Evolutionary conservation across 108 stramenopile species (phyloP), one percentile per base, ranked within the genome.

Genomic region (Ochromonas danica): DNA sequence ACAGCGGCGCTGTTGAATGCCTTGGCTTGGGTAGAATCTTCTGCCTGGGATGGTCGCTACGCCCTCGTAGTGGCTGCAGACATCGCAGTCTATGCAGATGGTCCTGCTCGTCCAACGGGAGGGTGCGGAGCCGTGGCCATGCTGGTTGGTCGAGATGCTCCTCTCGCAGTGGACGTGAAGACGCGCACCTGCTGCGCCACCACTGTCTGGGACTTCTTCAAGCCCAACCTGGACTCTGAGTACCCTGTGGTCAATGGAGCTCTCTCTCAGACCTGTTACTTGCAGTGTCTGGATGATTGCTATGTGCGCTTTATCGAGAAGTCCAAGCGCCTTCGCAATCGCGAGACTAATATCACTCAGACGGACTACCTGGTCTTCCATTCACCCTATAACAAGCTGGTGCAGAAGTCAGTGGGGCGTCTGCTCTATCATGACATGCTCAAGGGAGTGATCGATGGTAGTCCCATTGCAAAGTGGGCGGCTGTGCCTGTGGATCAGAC

Each of bases 321-420:
- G 82, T 67, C 93, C 33, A 81, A 83, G 45, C 14, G 61, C 51
- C 42, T 83, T 61, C 38, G 71, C 25, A 6, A 57, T 60, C 14
- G 85, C 30, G 31, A 35, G 10, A 33, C 31, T 6, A 28, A 40
- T 38, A 40, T 31, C 14, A 1, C 57, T 31, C 1, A 33, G 39
- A 28, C 75, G 82, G 94, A 96, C 80, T 94, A 93, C 87, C 91
- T 91, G 79, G 90, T 94, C 60, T 97, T 97, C 81, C 97, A 98
- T 88, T 91, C 95, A 0, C 97, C 97, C 3, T 98, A 98, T 93
- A 97, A 96, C 85, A 98, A 98, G 85, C 86, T 98, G 72, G 97
- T 98, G 57, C 93, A 95, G 83, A 97, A 98, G 88, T 88, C 89
- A 41, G 94, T 88, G 82, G 94, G 85, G 17, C 92, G 97, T 38